These are phyloP conservation scores for Vachellia pachyceras DNA, from an alignment of 306 rosid genomes.

Conservation along the genomic window DNA sequence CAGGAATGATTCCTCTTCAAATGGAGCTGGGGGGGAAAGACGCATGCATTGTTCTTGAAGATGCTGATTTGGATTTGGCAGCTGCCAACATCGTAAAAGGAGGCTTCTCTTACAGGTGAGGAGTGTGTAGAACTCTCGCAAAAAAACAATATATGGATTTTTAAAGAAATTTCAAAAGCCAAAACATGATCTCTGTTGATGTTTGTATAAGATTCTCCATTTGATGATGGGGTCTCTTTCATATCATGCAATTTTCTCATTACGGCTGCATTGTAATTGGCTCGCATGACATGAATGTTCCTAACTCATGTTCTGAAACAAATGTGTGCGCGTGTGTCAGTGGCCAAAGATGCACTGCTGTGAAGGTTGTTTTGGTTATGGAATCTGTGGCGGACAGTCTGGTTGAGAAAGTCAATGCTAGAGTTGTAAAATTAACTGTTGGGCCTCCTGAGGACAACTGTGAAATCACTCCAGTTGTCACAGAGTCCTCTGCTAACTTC, in stretches of 20 bases:
- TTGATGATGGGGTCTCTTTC: background rate
- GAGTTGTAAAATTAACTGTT: conserved; percentile 69
- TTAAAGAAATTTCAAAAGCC: background rate
- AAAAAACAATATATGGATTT: background rate
- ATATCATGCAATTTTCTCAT: conserved; percentile 4
- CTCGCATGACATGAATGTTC: conserved; percentile 1
- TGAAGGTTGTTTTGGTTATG: conserved; percentile 82
- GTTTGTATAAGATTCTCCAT: conserved; percentile 7
- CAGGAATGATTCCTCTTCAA: conserved; percentile 91
- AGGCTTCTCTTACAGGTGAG: conserved; percentile 88
- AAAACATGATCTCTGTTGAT: conserved; percentile 3
- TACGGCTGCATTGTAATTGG: conserved; percentile 9
- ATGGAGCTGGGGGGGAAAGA: conserved; percentile 96
- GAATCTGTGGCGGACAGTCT: conserved; percentile 75
- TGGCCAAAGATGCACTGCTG: conserved; percentile 93
- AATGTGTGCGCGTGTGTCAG: conserved; percentile 44
- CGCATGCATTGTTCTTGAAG: conserved; percentile 96
- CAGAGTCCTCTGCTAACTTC: conserved; percentile 79
- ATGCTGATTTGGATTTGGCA: conserved; percentile 89
- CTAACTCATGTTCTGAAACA: conserved; percentile 4
- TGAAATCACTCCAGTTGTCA: conserved; percentile 80
- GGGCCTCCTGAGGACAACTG: conserved; percentile 77
- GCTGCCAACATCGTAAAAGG: conserved; percentile 85
- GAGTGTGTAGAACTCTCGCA: conserved; percentile 8
- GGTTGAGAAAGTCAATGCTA: conserved; percentile 71